Evolutionary conservation across 768 basidiomycete genomes (phyloP).

Genomic region (Fomitopsis serialis): DNA sequence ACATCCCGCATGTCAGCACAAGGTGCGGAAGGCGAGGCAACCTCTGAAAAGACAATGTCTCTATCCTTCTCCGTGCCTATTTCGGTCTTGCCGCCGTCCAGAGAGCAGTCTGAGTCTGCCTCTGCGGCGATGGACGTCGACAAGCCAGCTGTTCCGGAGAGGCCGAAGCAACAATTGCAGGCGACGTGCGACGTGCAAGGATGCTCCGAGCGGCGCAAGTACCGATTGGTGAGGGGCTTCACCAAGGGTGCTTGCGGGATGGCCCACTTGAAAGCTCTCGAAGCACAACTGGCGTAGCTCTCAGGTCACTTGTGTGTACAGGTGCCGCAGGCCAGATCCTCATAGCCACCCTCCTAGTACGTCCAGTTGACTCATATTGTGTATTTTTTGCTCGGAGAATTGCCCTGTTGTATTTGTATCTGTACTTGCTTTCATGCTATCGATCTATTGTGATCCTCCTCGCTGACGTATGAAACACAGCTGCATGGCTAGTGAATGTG

Average conservation of each 20-base stretch:
- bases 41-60: constrained; percentile 27
- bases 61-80: constrained; percentile 53
- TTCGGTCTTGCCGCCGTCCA: constrained; percentile 19
- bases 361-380: too few relatives aligned
- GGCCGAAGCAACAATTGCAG: constrained; percentile 2
- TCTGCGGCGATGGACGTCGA: constrained; percentile 15
- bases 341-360: too few relatives aligned
- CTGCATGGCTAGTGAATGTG: too few relatives aligned
- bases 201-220: constrained; percentile 52
- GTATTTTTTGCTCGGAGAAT: too few relatives aligned
- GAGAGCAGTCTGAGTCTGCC: background rate
- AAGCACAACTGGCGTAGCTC: constrained; percentile 24
- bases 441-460: too few relatives aligned
- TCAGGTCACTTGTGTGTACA: too few relatives aligned
- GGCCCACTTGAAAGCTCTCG: constrained; percentile 53
- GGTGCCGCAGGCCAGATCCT: too few relatives aligned
- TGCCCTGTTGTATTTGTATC: too few relatives aligned
- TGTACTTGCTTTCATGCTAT: too few relatives aligned
- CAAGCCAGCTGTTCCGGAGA: background rate
- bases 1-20: constrained; percentile 31
- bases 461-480: too few relatives aligned
- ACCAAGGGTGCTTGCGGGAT: constrained; percentile 63
- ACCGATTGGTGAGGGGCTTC: constrained; percentile 61
- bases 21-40: background rate
- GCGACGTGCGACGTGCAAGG: constrained; percentile 50